Evolutionary conservation across 2,329 filamentous ascomycete species (phyloP), one percentile per base, ranked within the genome.

Genomic region (Arthroderma sp.): DNA sequence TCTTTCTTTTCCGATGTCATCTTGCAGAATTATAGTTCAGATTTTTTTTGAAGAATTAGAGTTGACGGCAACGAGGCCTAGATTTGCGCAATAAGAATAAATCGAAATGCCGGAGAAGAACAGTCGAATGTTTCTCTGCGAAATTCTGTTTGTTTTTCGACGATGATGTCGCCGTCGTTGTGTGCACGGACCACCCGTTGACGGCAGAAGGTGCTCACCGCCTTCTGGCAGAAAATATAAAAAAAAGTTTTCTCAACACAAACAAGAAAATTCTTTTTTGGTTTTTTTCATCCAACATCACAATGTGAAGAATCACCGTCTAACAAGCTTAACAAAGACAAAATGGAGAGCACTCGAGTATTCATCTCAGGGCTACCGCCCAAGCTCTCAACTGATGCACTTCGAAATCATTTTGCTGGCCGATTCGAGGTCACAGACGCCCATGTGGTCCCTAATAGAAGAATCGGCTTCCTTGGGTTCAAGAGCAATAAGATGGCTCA

Each of bases 401-500:
- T 96, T 60, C 80, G 79, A 60, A 87, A 85, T 60, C 88, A 96
- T 67, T 98, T 98, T 65, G 77, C 83, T 48, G 74, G 77, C 55
- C 81, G 81, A 50, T 77, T 77, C 50, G 71, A 83, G 51, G 78
- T 95, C 59, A 96, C 89, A 43, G 91, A 98, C 67, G 78, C 87
- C 56, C 94, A 94, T 73, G 77, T 95, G 60, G 85, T 96, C 59
- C 78, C 85, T 4, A 80, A 87, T 58, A 79, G 91, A 57, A 78
- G 88, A 54, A 95, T 98, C 64, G 91, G 88, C 55, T 98, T 94
- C 73, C 79, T 98, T 48, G 91, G 91, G 50, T 96, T 89, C 72
- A 88, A 85, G 67, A 84, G 77, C 42, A 70, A 83, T 9, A 78
- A 89, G 50, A 82, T 85, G 60, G 91, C 91, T 46, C 71, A 77